A percentile compares a stretch with the other conserved stretches of the same genome.
Conservation (phyloP, 139 green algal species). For the Chlamydomonas sp. region DNA sequence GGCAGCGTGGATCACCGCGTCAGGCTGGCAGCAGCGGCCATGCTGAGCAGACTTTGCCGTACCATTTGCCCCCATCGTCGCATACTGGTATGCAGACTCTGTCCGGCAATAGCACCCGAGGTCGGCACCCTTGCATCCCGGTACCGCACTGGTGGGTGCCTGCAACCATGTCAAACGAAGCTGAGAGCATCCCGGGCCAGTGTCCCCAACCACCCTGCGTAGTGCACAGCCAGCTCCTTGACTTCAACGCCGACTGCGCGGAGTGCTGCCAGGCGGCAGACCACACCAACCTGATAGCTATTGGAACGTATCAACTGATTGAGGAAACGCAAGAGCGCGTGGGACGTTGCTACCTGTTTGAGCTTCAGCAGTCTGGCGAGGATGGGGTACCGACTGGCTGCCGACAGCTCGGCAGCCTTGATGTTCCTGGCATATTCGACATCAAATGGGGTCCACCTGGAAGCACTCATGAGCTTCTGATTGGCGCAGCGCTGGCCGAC, state of each 20-base stretch:
- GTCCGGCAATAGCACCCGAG: no score
- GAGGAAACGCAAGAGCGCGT: slow-evolving; percentile 55
- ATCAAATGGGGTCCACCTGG: slow-evolving; percentile 50
- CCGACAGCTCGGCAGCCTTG: background rate
- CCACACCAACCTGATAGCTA: slow-evolving; percentile 49
- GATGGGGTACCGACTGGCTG: background rate
- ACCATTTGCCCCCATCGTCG: no score
- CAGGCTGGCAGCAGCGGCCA: no score
- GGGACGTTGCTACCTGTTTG: slow-evolving; percentile 63
- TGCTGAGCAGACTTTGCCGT: no score
- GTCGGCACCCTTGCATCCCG: no score
- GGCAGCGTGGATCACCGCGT: no score
- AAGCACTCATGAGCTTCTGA: slow-evolving; percentile 1
- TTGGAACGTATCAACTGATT: slow-evolving; percentile 79
- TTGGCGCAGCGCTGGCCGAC: slow-evolving; percentile 39
- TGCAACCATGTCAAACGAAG: no score
- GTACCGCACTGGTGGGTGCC: no score
- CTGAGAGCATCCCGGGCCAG: no score
- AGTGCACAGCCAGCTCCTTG: slow-evolving; percentile 9
- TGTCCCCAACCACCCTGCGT: no score
- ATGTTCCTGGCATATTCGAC: slow-evolving; percentile 69
- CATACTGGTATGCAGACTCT: no score
- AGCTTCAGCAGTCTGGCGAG: background rate
- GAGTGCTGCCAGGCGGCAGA: slow-evolving; percentile 51
- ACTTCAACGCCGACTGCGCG: slow-evolving; percentile 53